Percentiles rank a stretch among this genome's conserved stretches.
phyloP scores from a whole-genome alignment of 2,329 filamentous ascomycete genomes.

The Microdochium trichocladiopsis region DNA sequence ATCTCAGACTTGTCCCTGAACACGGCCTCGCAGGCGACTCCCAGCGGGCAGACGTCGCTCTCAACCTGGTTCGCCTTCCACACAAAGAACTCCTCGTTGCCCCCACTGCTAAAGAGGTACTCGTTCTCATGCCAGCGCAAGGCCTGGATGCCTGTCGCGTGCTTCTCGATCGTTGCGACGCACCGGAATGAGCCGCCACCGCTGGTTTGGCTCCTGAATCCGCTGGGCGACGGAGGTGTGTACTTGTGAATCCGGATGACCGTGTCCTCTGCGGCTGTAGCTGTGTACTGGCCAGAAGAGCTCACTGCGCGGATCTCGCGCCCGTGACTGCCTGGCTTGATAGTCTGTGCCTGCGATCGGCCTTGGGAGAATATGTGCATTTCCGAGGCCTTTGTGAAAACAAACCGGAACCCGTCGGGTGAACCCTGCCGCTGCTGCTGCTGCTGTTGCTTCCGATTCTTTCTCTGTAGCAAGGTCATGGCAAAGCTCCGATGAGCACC shows the following conservation, averaged over 20 bases:
- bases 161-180: slow-evolving; percentile 62
- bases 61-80: slow-evolving; percentile 62
- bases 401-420: slow-evolving; percentile 39
- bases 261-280: slow-evolving; percentile 68
- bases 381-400: slow-evolving; percentile 66
- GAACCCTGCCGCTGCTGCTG: background rate
- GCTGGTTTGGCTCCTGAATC: slow-evolving; percentile 9
- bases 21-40: slow-evolving; percentile 48
- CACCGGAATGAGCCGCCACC: slow-evolving; percentile 29
- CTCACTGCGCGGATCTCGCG: slow-evolving; percentile 65
- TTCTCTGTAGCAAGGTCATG: background rate
- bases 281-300: slow-evolving; percentile 34
- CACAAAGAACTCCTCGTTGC: slow-evolving; percentile 81
- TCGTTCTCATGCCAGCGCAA: slow-evolving; percentile 66
- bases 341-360: slow-evolving; percentile 28
- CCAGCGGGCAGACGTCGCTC: slow-evolving; percentile 39
- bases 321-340: slow-evolving; percentile 73
- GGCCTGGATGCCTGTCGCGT: slow-evolving; percentile 78
- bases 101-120: slow-evolving; percentile 79
- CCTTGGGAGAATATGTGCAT: slow-evolving; percentile 39
- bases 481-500: slow-evolving; percentile 76
- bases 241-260: slow-evolving; percentile 66
- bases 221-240: slow-evolving; percentile 3
- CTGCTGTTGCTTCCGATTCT: too few species aligned
- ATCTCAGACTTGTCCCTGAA: slow-evolving; percentile 42